Base-by-base conservation (phyloP, 768 basidiomycete species). In the Fistulinella prunicolor region DNA sequence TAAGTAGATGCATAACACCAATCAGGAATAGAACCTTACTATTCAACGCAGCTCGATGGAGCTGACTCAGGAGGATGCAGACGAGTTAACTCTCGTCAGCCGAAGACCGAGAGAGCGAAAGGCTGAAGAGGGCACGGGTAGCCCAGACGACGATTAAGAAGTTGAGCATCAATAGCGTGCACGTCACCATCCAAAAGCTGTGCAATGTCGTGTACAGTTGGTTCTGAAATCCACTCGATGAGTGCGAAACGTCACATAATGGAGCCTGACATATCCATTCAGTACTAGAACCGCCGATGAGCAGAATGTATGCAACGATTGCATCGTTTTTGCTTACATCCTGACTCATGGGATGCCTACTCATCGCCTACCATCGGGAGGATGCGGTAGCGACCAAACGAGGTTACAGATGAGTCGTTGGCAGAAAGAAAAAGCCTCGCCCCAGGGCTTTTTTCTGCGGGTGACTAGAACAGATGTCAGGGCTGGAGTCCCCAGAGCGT, bases 341-440 rank as follows among this genome's bases (percentile, higher is more conserved):
- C 16, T 14, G 36, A 20, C 30, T 38, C 17, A 20, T 10, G 38
- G 36, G 21, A 36, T 41, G 47, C 35, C 38, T 30, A n/a, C 38
- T 38, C 64, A 58, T 63, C 54, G 38, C 39, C 45, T n/a, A 17
- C 46, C 59, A 59, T 54, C 59, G 56, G 62, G 47, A 44, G 37
- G 50, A 32, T 40, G 50, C 52, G 61, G 56, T 21, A 49, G 42
- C 10, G 22, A 38, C 42, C 39, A 13, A 21, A 32, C 32, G n/a
- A 3, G 28, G 29, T 34, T 35, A 29, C 3, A 2, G 38, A 6
- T 38, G 19, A 12, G 22, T 10, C n/a, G 47, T 42, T 19, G 12
- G 44, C 26, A 34, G 30, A 46, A 46, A 24, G 41, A 35, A 41
- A 41, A 35, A 5, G 30, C 9, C 17, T 34, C 24, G 10, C 26